Base-by-base conservation (phyloP, 257 asterid genomes). In the Solanum piurae region DNA sequence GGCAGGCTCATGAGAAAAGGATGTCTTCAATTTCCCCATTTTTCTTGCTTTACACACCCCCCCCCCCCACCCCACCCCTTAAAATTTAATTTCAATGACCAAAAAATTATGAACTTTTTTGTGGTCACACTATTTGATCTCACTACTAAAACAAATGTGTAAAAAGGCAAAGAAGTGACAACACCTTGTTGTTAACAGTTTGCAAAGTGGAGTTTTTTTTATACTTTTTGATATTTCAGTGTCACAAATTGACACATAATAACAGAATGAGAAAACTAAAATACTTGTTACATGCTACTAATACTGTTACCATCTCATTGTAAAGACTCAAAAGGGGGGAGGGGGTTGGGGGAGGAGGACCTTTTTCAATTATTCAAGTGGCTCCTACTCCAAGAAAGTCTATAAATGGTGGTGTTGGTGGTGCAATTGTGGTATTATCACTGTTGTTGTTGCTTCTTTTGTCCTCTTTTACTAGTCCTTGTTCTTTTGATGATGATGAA, bases 301-400 rank as follows among this genome's bases (percentile, higher is more conserved):
- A 74, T 46, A 46, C 49, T 36, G 84, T 72, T 27, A 31, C 83
- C 60, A 76, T 76, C 25, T 76, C 83, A 40, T n/a, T 21, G 58
- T 20, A 60, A 60, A 72, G 64, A 44, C 84, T 80, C 85, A 80
- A 46, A 80, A 16, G 40, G 23, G 5, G 76, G 12, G 58, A 60
- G 79, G 75, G 34, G 2, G 49, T n/a, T n/a, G 12, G n/a, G 40
- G 11, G 34, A 0, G 3, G 40, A 68, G 82, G 71, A 37, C 36
- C 52, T 42, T 66, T 55, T 87, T 23, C 86, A 83, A 83, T 66
- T n/a, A 84, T 89, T 92, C 91, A 94, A 82, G 86, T 89, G 91
- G 96, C 95, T 87, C 98, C 99, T 21, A 96, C 99, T 60, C 99
- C 99, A 25, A 96, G 99, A 89, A 96, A 96, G 92, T 96, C 99